Evolutionary conservation across 169 alveolate genomes (phyloP).

Genomic region (Plasmodium cynomolgi): DNA sequence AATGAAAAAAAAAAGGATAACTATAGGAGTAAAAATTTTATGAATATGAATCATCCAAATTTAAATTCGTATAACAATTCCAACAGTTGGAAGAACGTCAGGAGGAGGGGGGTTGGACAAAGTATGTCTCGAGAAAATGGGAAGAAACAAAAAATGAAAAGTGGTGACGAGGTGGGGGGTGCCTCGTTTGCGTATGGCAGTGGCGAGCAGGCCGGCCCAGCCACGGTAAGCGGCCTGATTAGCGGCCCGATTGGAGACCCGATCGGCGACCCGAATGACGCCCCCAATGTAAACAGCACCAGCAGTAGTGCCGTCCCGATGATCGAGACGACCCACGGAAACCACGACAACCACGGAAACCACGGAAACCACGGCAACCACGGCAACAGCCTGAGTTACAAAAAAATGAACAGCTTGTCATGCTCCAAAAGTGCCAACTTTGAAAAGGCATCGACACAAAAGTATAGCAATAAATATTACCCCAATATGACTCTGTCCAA

Average conservation of each 20-base stretch:
- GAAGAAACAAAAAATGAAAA: background rate
- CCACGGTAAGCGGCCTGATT: background rate
- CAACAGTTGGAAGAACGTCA: background rate
- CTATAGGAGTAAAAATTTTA: conserved; percentile 8
- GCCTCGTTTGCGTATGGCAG: background rate
- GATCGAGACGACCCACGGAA: background rate
- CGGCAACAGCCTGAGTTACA: background rate
- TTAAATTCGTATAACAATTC: background rate
- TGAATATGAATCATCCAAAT: background rate
- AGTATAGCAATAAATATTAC: background rate
- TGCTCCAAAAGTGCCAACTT: background rate
- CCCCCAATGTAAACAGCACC: background rate
- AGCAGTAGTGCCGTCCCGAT: background rate
- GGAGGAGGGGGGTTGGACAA: background rate
- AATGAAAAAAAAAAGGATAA: background rate
- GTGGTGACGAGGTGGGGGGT: background rate
- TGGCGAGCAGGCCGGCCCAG: background rate
- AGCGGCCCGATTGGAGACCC: background rate
- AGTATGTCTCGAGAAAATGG: background rate
- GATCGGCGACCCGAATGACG: background rate
- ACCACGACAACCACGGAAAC: background rate
- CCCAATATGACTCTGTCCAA: background rate
- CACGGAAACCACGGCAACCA: background rate
- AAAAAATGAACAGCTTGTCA: background rate
- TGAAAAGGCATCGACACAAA: background rate